Evolutionary conservation across 2,329 filamentous ascomycete species (phyloP), one percentile per base, ranked within the genome.

Genomic region (Westerdykella aurantiaca): DNA sequence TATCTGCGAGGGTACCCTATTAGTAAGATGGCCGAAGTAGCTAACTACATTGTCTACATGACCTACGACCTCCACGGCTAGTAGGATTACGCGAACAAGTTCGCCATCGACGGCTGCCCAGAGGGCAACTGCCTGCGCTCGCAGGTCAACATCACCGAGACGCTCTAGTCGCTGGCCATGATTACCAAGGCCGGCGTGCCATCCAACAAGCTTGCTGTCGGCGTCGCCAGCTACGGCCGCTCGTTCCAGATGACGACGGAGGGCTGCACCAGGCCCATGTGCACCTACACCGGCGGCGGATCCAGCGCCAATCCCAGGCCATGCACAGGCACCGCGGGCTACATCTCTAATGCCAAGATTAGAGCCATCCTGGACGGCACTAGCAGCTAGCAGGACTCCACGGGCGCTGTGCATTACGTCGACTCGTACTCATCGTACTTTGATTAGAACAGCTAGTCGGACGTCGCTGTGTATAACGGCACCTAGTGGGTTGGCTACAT

Each of bases 141-240:
- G 4, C 48, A 51, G 37, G 31, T 51, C 12, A 47, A 51, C 38
- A 10, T 16, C 6, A 48, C 45, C 14, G 48, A 51, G 31, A 64
- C 60, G 0, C 34, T 16, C 6, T 37, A 47, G 10, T 39, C 56
- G 5, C 42, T 69, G 44, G 41, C 57, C 0, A 58, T 59, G 49
- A 55, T 65, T 38, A 62, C 60, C 6, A 71, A 71, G 47, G 67
- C 69, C 1, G 67, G 66, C 5, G 68, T 70, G 0, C 51, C 57
- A 2, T 41, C 53, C 0, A 53, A 57, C 31, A 66, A 66, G 46
- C 34, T 71, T 33, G 25, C 63, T 11, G 59, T 68, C 3, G 67
- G 69, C 5, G 43, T 66, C 1, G 35, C 55, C 6, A 68, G 60
- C 48, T 70, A 70, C 45, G 69, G 66, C 0, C 53, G 67, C 0